Conservation (phyloP, 2,329 filamentous ascomycete genomes). For the Hymenoscyphus fraxineus region DNA sequence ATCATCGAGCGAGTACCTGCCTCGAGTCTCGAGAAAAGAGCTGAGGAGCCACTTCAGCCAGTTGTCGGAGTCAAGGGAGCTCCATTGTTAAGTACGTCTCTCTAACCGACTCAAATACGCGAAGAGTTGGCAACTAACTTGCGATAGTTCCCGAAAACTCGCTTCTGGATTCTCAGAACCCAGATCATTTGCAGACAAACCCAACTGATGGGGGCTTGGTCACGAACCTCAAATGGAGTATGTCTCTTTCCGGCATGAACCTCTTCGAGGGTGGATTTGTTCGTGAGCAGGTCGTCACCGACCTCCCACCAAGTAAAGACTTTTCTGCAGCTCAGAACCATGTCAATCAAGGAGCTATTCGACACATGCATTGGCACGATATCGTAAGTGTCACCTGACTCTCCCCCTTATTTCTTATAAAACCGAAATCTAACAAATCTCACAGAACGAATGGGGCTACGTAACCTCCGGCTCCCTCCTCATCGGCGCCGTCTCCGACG, state of each 20-base stretch:
- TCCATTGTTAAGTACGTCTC: background rate
- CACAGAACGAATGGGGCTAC: constrained; percentile 11
- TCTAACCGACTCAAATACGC: no score
- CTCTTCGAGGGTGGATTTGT: constrained; percentile 8
- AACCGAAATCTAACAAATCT: background rate
- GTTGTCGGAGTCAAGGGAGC: constrained; percentile 10
- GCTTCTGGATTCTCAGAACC: constrained; percentile 3
- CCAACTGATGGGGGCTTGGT: constrained; percentile 7
- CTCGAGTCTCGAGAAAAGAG: background rate
- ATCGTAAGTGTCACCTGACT: background rate
- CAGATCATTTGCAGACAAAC: background rate
- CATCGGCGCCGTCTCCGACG: constrained; percentile 1
- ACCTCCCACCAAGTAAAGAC: constrained; percentile 9
- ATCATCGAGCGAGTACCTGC: background rate
- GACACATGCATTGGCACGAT: constrained; percentile 14
- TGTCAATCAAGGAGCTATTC: constrained; percentile 9
- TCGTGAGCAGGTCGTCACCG: constrained; percentile 9
- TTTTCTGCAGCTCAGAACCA: constrained; percentile 12
- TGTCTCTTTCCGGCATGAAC: constrained; percentile 7
- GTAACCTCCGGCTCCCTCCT: constrained; percentile 8
- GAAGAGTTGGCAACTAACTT: background rate
- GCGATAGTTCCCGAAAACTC: constrained; percentile 3
- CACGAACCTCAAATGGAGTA: constrained; percentile 10
- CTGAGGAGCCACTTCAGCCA: background rate
- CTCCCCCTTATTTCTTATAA: background rate